Evolutionary conservation across 2,329 filamentous ascomycete genomes (phyloP), one percentile per base, ranked within the genome.

Genomic region (Colletotrichum euphorbiae): DNA sequence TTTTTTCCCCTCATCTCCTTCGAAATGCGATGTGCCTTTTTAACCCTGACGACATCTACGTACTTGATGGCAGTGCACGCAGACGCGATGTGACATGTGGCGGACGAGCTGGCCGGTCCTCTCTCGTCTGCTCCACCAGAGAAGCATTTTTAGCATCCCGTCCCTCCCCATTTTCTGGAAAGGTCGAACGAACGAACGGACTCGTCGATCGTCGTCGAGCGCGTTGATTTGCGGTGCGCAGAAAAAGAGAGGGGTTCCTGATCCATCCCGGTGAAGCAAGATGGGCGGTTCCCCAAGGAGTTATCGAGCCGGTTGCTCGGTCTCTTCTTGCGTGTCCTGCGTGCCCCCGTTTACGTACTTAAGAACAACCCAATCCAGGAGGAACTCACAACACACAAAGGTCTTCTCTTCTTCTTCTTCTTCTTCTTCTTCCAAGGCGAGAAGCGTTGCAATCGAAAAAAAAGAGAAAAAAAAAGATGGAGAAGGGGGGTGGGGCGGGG

Each of bases 61-160:
- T 54, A 54, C 33, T 17, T 48, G 46, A 51, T 48, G 61, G 40
- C 61, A 59, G 61, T 54, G 65, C 61, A 52, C 40, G 24, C 17
- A 28, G 28, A 64, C 60, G 45, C 60, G 38, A 67, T 19, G n/a
- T 51, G 21, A 57, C 38, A 19, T 57, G 19, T 40, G 42, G 55
- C 40, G 48, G 48, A 46, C n/a, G 31, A 17, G 36, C 24, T 24
- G 28, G n/a, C 13, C 33, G 12, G 36, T n/a, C n/a, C 11, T 15
- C 19, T 19, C 19, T 19, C n/a, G 50, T 7, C 6, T 46, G 38
- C 52, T 38, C 65, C 65, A 55, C 54, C 46, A 43, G 65, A 65
- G 40, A 68, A 65, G 61, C 65, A 55, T 65, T 68, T 68, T 65
- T 60, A 66, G 65, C 61, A 68, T 28, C 43, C 7, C 33, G 36